These are phyloP conservation scores for Kwoniella newhampshirensis DNA, from an alignment of 768 basidiomycete genomes.

Conservation along the genomic window DNA sequence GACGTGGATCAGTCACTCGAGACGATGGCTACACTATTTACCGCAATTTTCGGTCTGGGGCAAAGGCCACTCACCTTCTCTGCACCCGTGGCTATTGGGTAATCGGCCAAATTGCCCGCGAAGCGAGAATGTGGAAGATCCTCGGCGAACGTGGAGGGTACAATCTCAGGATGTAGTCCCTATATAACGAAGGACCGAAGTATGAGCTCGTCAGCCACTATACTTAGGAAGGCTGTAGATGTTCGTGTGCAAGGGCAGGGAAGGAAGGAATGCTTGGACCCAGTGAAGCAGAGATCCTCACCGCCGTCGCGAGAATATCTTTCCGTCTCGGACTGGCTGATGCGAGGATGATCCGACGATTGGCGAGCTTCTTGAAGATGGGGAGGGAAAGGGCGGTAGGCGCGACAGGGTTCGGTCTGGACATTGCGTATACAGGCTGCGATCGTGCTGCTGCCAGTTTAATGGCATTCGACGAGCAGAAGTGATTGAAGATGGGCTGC, in stretches of 20 bases:
- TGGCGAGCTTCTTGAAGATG: constrained; percentile 63
- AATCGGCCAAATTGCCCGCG: constrained; percentile 65
- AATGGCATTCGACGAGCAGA: no score
- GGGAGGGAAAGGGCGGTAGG: constrained; percentile 48
- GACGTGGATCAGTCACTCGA: not conserved
- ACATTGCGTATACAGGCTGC: not conserved
- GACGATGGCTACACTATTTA: no score
- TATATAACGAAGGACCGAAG: no score
- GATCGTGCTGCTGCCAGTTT: no score
- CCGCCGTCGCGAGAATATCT: constrained; percentile 76
- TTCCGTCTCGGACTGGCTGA: constrained; percentile 81
- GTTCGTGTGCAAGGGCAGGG: no score
- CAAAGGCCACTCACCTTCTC: constrained; percentile 66
- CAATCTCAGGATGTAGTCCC: constrained; percentile 68
- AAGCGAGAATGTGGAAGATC: constrained; percentile 68
- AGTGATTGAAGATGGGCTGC: no score
- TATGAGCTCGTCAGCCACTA: not conserved
- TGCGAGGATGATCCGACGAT: constrained; percentile 78
- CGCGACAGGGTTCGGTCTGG: constrained; percentile 40
- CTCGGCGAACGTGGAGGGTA: constrained; percentile 79
- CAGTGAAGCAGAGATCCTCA: no score
- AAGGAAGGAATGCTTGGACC: no score
- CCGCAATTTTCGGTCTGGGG: no score
- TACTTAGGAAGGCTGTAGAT: no score
- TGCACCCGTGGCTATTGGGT: constrained; percentile 68